Percentiles rank a stretch among this genome's conserved stretches.
These are phyloP conservation scores for Botrytis tulipae DNA, from an alignment of 2,329 filamentous ascomycete genomes.

Conservation along the genomic window DNA sequence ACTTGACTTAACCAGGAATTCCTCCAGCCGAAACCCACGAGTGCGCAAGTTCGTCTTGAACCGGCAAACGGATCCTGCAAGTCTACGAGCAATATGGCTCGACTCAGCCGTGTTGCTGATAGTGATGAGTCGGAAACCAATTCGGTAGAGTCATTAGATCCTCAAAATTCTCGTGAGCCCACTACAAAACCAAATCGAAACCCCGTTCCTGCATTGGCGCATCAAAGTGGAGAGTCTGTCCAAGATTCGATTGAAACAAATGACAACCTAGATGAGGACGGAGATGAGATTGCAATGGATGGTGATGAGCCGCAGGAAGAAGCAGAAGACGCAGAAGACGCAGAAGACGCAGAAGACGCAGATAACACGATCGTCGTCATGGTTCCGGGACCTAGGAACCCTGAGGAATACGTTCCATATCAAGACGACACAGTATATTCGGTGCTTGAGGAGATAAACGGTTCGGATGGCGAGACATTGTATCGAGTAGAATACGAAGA, in stretches of 20 bases:
- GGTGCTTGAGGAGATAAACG: conserved; percentile 32
- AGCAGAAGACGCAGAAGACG: background rate
- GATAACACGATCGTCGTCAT: conserved; percentile 30
- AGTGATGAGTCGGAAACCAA: conserved; percentile 27
- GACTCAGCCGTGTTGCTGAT: conserved; percentile 19
- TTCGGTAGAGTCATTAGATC: background rate
- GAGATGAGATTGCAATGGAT: background rate
- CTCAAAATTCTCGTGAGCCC: conserved; percentile 21
- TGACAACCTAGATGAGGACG: background rate
- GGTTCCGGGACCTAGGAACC: conserved; percentile 30
- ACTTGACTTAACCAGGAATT: background rate
- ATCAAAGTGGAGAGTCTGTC: conserved; percentile 29
- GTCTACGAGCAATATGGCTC: background rate
- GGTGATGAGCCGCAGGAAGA: background rate
- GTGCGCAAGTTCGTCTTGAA: background rate
- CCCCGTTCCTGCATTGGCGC: conserved; percentile 29
- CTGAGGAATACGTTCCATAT: conserved; percentile 36
- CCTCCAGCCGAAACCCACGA: background rate
- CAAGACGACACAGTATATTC: conserved; percentile 36
- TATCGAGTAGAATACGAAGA: conserved; percentile 39
- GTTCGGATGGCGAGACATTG: conserved; percentile 24
- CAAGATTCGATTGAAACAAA: conserved; percentile 19
- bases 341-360: background rate
- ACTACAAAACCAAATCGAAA: conserved; percentile 23
- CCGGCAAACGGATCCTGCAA: background rate